Percentiles rank a stretch among this genome's conserved stretches.
phyloP scores from a whole-genome alignment of 169 alveolate genomes.

The Plasmodium cynomolgi region DNA sequence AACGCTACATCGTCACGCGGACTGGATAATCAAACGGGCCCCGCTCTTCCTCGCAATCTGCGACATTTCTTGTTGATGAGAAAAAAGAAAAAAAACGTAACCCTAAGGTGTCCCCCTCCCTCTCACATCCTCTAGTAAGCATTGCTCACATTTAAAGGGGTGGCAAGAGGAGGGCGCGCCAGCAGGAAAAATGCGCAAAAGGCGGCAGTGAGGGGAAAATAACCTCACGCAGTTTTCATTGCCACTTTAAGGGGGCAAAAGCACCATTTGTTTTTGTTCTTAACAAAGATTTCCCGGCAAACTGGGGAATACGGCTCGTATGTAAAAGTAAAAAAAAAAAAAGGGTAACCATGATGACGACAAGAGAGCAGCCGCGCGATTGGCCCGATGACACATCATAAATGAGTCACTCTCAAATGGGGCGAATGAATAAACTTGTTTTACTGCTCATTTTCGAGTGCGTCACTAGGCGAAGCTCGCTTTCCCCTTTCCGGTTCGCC shows the following conservation, averaged over 20 bases:
- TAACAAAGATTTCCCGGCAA: not conserved
- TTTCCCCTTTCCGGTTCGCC: not conserved
- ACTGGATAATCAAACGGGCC: not conserved
- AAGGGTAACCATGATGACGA: not conserved
- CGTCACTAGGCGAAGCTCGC: not conserved
- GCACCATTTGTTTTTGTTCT: not conserved
- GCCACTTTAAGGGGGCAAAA: not conserved
- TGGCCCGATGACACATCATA: not conserved
- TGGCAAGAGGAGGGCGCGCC: not conserved
- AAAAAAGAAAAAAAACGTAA: not conserved
- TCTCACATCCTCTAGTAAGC: not conserved
- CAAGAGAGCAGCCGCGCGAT: not conserved
- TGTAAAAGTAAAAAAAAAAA: not conserved
- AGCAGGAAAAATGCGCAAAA: not conserved
- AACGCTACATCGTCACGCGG: not conserved
- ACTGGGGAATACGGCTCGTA: not conserved
- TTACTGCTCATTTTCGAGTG: not conserved
- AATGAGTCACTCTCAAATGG: not conserved
- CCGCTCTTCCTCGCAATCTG: not conserved
- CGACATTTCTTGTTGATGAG: not conserved
- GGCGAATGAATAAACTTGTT: not conserved
- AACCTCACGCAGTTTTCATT: not conserved
- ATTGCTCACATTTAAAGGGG: not conserved
- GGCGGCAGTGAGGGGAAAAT: not conserved
- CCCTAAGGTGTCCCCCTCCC: not conserved